phyloP scores from a whole-genome alignment of 1,139 yeast species.

The Wickerhamomyces sp. region DNA sequence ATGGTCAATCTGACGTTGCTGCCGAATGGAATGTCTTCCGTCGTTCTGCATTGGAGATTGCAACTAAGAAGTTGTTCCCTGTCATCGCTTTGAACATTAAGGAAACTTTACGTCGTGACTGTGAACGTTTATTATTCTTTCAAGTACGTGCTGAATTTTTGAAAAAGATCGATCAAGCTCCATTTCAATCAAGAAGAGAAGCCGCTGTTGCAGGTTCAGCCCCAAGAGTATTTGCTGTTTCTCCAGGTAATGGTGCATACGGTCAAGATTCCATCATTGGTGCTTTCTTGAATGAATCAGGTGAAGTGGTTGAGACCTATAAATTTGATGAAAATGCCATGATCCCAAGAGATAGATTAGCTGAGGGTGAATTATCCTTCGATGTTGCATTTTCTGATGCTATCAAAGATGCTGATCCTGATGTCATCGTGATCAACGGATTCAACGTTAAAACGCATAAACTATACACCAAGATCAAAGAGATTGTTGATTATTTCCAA shows the following conservation, averaged over 20 bases:
- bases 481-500: slow-evolving; percentile 53
- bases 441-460: slow-evolving; percentile 69
- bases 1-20: slow-evolving; percentile 78
- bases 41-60: slow-evolving; percentile 57
- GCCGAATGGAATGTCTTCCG: slow-evolving; percentile 81
- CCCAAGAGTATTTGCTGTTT: slow-evolving; percentile 76
- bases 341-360: slow-evolving; percentile 37
- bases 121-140: slow-evolving; percentile 65
- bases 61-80: slow-evolving; percentile 64
- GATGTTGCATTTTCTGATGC: slow-evolving; percentile 55
- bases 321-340: slow-evolving; percentile 73
- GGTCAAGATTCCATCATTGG: slow-evolving; percentile 85
- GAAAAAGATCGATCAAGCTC: slow-evolving; percentile 84
- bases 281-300: slow-evolving; percentile 71
- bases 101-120: slow-evolving; percentile 74
- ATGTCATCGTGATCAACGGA: slow-evolving; percentile 87
- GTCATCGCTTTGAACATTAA: slow-evolving; percentile 73
- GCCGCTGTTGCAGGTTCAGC: slow-evolving; percentile 75
- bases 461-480: slow-evolving; percentile 52
- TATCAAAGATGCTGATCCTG: slow-evolving; percentile 58
- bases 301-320: slow-evolving; percentile 69
- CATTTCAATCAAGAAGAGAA: slow-evolving; percentile 61
- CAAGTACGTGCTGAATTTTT: slow-evolving; percentile 68
- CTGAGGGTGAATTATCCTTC: slow-evolving; percentile 33
- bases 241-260: slow-evolving; percentile 83